These are phyloP conservation scores for Luffa aegyptiaca DNA, from an alignment of 306 rosid species.

Conservation along the genomic window DNA sequence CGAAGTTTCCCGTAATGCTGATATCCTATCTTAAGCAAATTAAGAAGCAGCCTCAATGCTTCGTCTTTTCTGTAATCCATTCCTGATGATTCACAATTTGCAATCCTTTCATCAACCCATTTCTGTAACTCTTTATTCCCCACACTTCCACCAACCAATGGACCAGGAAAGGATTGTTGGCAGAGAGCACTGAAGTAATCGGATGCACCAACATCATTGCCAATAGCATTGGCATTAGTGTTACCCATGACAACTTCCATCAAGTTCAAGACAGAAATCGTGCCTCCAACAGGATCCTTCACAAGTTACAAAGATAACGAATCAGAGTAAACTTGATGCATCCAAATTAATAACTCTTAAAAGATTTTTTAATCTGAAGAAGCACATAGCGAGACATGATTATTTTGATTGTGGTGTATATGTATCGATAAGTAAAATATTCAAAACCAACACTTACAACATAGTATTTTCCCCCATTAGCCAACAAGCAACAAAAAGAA, in stretches of 20 bases:
- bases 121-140: constrained; percentile 78
- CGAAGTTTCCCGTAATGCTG: constrained; percentile 92
- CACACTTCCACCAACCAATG: constrained; percentile 86
- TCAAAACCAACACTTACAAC: background rate
- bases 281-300: constrained; percentile 59
- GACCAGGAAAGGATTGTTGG: constrained; percentile 92
- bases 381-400: background rate
- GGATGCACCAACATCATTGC: constrained; percentile 27
- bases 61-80: constrained; percentile 59
- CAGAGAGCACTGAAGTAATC: constrained; percentile 62
- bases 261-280: constrained; percentile 64
- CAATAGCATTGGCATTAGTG: constrained; percentile 23
- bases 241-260: constrained; percentile 55
- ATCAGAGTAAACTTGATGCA: constrained; percentile 20
- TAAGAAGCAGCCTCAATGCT: constrained; percentile 69
- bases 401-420: background rate
- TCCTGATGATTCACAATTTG: constrained; percentile 42
- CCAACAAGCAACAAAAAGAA: constrained; percentile 6
- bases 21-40: constrained; percentile 81
- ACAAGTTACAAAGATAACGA: constrained; percentile 20
- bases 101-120: constrained; percentile 89
- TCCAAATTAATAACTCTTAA: background rate
- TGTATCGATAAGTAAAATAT: background rate
- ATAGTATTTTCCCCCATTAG: background rate
- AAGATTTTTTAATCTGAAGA: background rate